phyloP scores from a whole-genome alignment of 192 early-diverging fungal species.

The Mortierella antarctica region DNA sequence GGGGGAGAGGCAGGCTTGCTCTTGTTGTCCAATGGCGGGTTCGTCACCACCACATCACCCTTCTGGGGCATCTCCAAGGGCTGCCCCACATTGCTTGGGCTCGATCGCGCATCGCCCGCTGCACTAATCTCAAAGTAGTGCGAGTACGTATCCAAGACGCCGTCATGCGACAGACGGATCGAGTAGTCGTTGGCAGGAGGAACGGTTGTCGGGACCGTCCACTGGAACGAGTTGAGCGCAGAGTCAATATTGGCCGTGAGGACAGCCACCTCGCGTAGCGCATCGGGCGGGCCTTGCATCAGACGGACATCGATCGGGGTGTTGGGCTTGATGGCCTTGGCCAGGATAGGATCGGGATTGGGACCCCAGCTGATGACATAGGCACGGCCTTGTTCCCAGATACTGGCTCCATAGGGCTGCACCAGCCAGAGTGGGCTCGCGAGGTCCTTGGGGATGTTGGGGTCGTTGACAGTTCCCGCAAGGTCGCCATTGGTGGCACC shows the following conservation, averaged over 20 bases:
- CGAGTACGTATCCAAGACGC: conserved; percentile 34
- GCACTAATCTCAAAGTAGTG: conserved; percentile 46
- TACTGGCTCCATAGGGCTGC: conserved; percentile 30
- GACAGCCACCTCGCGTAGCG: conserved; percentile 4
- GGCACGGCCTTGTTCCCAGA: conserved; percentile 38
- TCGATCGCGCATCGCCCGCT: conserved; percentile 33
- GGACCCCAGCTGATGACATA: conserved; percentile 47
- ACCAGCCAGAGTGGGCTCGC: conserved; percentile 34
- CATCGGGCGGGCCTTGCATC: conserved; percentile 34
- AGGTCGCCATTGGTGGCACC: not conserved
- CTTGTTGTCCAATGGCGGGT: conserved; percentile 14
- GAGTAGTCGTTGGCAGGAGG: conserved; percentile 32
- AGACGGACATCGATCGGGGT: conserved; percentile 23
- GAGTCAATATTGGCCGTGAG: conserved; percentile 11
- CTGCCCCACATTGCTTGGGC: conserved; percentile 40
- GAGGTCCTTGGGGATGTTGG: conserved; percentile 7
- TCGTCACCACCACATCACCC: conserved; percentile 2
- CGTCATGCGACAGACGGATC: conserved; percentile 26
- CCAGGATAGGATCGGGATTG: conserved; percentile 27
- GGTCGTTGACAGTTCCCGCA: not conserved
- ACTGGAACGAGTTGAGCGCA: conserved; percentile 22
- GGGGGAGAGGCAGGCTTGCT: conserved; percentile 30
- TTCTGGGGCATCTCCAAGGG: conserved; percentile 40
- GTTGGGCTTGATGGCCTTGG: conserved; percentile 28
- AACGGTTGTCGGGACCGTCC: conserved; percentile 23